Base-by-base conservation (phyloP, 768 basidiomycete species). In the Suillus ampliporus region DNA sequence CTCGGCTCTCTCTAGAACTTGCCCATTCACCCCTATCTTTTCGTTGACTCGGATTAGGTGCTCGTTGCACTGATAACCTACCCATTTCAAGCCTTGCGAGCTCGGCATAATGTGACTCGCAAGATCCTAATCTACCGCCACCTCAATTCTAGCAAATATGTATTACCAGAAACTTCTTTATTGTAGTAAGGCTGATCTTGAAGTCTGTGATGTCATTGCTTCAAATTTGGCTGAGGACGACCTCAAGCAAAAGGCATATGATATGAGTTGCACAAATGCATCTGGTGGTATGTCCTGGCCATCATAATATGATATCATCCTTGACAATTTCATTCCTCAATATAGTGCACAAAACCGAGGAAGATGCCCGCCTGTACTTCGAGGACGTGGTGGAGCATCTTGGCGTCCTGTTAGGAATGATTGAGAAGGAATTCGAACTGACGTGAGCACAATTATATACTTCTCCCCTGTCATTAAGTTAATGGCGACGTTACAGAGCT, bases 341-440 rank as follows among this genome's bases (percentile, higher is more conserved):
- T n/a, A 9, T 31, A 57, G 58, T 26, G 6, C 26, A 43, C 41
- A 47, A 53, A 14, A 61, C 57, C 5, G 63, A 64, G 15, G 43
- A 34, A n/a, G 38, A 47, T 15, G 57, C 63, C 15, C 38, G 23
- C 7, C 14, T 38, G n/a, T 64, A 56, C 41, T 28, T 70, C 2
- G 40, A 26, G 5, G 57, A 67, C 31, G 15, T 67, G 7, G 41
- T 52, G 2, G 63, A 67, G 11, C 69, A 70, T n/a, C 5, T 67
- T 31, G 47, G 40, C 28, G 57, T 70, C 34, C 57, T 70, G 5
- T 34, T 65, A 1, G 50, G 34, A 15, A 61, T 57, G 34, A 26
- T 70, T 9, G 61, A 62, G 15, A 59, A 65, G 38, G 23, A 69
- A 50, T 69, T 67, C 41, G 44, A 69, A 40, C 57, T 64, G 4